phyloP scores from a whole-genome alignment of 2,329 filamentous ascomycete genomes.

The Lachnellula occidentalis region DNA sequence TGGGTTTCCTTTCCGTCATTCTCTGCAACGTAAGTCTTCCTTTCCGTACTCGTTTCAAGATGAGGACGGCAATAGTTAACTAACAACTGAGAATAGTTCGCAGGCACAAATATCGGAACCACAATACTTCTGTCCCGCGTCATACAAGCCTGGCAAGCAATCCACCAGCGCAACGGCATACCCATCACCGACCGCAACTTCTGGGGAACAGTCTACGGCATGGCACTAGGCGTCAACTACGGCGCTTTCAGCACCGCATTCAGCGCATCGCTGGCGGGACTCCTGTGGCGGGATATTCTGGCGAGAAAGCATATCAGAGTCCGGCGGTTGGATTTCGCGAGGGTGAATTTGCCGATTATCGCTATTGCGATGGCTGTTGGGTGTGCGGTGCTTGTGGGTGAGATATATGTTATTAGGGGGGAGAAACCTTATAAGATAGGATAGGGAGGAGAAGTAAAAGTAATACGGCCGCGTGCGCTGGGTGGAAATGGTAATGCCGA shows the following conservation, averaged over 20 bases:
- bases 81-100: conserved; percentile 46
- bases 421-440: too few species aligned
- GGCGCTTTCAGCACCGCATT: conserved; percentile 70
- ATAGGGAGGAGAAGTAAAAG: too few species aligned
- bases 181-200: conserved; percentile 60
- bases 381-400: conserved; percentile 53
- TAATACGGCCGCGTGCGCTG: too few species aligned
- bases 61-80: not conserved
- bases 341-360: conserved; percentile 66
- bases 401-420: conserved; percentile 54
- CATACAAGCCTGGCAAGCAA: conserved; percentile 61
- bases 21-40: conserved; percentile 60
- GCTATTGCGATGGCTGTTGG: conserved; percentile 62
- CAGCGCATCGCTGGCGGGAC: conserved; percentile 64
- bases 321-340: conserved; percentile 57
- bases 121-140: conserved; percentile 68
- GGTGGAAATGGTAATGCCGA: too few species aligned
- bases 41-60: not conserved
- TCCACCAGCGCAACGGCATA: conserved; percentile 43
- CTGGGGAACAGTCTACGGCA: conserved; percentile 69
- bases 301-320: conserved; percentile 63
- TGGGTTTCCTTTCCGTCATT: conserved; percentile 67
- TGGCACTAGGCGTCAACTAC: conserved; percentile 71
- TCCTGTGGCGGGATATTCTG: conserved; percentile 69
- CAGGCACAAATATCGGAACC: conserved; percentile 72